These are phyloP conservation scores for Nemania serpens DNA, from an alignment of 2,329 filamentous ascomycete genomes.

Conservation along the genomic window DNA sequence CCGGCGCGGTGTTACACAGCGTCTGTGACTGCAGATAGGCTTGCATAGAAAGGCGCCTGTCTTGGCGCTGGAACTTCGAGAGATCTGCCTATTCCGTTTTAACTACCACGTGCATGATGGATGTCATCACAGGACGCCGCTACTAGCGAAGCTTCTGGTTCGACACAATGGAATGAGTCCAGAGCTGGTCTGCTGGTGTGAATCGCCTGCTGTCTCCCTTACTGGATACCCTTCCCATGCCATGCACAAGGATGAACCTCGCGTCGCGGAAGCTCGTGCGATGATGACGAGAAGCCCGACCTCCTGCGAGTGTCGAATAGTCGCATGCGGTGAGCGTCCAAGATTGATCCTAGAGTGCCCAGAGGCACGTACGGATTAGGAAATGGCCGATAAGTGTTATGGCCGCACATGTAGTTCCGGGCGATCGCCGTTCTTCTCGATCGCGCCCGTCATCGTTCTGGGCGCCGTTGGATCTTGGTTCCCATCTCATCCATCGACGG, in stretches of 20 bases:
- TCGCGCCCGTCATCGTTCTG: constrained; percentile 21
- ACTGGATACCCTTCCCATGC: neutral
- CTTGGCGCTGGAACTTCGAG: constrained; percentile 28
- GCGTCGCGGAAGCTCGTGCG: constrained; percentile 9
- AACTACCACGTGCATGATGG: constrained; percentile 34
- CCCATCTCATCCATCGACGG: constrained; percentile 1
- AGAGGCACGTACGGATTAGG: too few species aligned
- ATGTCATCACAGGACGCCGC: constrained; percentile 8
- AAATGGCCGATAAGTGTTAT: constrained; percentile 4
- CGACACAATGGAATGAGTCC: constrained; percentile 2
- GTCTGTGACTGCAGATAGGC: constrained; percentile 25
- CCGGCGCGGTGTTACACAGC: constrained; percentile 35
- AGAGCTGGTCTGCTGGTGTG: neutral
- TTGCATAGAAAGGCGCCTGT: constrained; percentile 14
- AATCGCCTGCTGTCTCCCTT: neutral
- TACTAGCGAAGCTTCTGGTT: neutral
- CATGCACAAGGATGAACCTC: constrained; percentile 6
- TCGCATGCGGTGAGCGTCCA: constrained; percentile 22
- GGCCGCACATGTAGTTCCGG: constrained; percentile 16
- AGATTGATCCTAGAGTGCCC: too few species aligned
- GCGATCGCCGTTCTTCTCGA: constrained; percentile 19
- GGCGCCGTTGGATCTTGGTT: constrained; percentile 16
- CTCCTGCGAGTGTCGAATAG: constrained; percentile 4
- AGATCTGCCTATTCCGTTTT: constrained; percentile 33
- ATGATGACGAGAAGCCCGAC: constrained; percentile 6